These are phyloP conservation scores for Lipomyces sp. DNA, from an alignment of 805 yeast species.

Conservation along the genomic window DNA sequence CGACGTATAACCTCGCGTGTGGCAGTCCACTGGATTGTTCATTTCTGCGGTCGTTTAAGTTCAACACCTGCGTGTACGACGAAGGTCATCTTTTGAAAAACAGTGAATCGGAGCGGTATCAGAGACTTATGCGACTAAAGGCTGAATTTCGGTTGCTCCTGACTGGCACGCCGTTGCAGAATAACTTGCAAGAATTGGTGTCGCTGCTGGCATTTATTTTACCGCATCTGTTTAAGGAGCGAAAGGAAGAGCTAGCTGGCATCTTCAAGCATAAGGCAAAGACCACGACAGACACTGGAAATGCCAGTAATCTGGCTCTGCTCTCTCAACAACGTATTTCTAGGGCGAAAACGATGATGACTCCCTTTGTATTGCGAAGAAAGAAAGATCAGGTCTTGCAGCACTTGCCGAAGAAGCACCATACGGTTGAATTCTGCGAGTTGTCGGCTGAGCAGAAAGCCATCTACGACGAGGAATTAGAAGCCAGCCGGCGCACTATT, in stretches of 20 bases:
- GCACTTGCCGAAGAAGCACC: constrained; percentile 80
- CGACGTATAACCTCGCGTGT: constrained; percentile 90
- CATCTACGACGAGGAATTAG: constrained; percentile 67
- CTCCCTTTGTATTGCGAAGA: constrained; percentile 93
- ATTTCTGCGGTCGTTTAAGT: constrained; percentile 72
- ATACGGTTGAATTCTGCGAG: constrained; percentile 66
- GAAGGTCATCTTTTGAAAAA: constrained; percentile 98
- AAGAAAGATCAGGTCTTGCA: constrained; percentile 89
- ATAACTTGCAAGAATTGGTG: constrained; percentile 86
- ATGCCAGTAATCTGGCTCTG: constrained; percentile 68
- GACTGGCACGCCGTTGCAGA: constrained; percentile 97
- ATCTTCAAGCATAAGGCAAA: constrained; percentile 87
- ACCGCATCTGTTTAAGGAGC: constrained; percentile 78
- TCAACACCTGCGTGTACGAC: constrained; percentile 90
- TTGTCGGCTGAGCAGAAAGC: constrained; percentile 58
- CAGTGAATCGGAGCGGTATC: constrained; percentile 83
- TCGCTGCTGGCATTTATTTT: constrained; percentile 89
- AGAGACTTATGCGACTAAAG: constrained; percentile 78
- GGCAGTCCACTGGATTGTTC: constrained; percentile 82
- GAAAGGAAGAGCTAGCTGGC: constrained; percentile 77
- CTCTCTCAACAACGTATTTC: constrained; percentile 88
- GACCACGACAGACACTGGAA: constrained; percentile 58
- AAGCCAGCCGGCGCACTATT: constrained; percentile 43
- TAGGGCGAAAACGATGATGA: constrained; percentile 97
- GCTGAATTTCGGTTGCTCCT: constrained; percentile 84